A percentile compares a stretch with the other conserved stretches of the same genome.
These are phyloP conservation scores for Hyaloscypha hepaticicola DNA, from an alignment of 495 filamentous ascomycete genomes.

Conservation along the genomic window DNA sequence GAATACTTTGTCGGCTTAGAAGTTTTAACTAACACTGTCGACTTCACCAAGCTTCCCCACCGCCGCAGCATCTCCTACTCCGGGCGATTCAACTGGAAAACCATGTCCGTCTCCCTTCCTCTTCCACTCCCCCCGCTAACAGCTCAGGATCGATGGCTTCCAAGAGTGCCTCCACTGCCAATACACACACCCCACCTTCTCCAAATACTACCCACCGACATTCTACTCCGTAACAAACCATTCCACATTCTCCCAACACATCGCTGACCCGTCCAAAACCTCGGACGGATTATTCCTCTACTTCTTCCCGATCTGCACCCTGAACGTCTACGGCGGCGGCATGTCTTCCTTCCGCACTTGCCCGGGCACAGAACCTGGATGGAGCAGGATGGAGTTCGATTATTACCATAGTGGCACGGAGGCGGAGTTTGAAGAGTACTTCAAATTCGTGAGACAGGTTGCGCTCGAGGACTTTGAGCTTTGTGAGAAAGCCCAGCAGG, in stretches of 20 bases:
- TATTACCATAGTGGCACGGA: slow-evolving; percentile 56
- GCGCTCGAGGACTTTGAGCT: slow-evolving; percentile 61
- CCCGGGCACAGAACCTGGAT: slow-evolving; percentile 50
- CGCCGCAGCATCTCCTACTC: slow-evolving; percentile 56
- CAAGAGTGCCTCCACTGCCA: slow-evolving; percentile 65
- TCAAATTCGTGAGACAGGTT: slow-evolving; percentile 59
- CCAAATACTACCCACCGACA: slow-evolving; percentile 56
- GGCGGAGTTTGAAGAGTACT: slow-evolving; percentile 58
- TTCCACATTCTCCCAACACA: slow-evolving; percentile 57
- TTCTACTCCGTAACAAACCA: slow-evolving; percentile 58
- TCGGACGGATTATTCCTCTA: slow-evolving; percentile 48
- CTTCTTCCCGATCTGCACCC: slow-evolving; percentile 61
- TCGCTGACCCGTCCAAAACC: slow-evolving; percentile 53
- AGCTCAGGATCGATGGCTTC: slow-evolving; percentile 55
- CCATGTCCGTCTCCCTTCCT: slow-evolving; percentile 43
- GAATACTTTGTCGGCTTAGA: slow-evolving; percentile 58
- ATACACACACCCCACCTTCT: slow-evolving; percentile 62
- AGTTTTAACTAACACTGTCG: slow-evolving; percentile 48
- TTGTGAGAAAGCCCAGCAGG: slow-evolving; percentile 58
- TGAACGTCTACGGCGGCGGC: slow-evolving; percentile 61
- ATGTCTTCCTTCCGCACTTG: slow-evolving; percentile 61
- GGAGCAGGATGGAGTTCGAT: slow-evolving; percentile 62
- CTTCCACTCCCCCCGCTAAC: not conserved
- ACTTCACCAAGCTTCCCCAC: slow-evolving; percentile 57
- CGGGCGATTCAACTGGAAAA: slow-evolving; percentile 64